phyloP scores from a whole-genome alignment of 768 basidiomycete genomes.

The Termitomyces sp. region DNA sequence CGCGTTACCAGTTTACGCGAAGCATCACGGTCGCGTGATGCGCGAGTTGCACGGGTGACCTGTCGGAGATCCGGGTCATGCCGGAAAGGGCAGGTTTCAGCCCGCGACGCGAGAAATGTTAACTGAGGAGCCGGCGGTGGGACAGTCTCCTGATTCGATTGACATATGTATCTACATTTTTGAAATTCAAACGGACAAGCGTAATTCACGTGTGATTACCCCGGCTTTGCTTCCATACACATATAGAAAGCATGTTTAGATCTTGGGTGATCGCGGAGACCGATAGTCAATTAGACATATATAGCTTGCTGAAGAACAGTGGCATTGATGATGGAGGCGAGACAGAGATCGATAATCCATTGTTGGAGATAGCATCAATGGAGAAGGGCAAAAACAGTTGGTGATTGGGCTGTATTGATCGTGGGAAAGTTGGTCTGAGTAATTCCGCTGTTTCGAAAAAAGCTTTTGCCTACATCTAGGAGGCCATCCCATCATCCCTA shows the following conservation, averaged over 20 bases:
- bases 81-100: background rate
- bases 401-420: slow-evolving; percentile 6
- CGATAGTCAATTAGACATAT: background rate
- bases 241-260: background rate
- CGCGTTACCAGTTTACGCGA: slow-evolving; percentile 6
- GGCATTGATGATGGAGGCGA: background rate
- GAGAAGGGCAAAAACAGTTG: slow-evolving; percentile 6
- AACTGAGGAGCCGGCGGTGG: too few species aligned
- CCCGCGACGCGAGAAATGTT: too few species aligned
- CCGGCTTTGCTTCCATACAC: too few species aligned
- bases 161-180: too few species aligned
- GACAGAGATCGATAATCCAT: slow-evolving; percentile 6
- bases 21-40: slow-evolving; percentile 14
- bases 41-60: background rate
- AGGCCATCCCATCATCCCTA: slow-evolving; percentile 9
- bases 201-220: background rate
- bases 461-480: background rate
- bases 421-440: slow-evolving; percentile 16
- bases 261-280: background rate
- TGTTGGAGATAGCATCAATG: slow-evolving; percentile 1
- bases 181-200: background rate
- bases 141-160: too few species aligned
- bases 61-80: background rate
- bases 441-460: slow-evolving; percentile 16
- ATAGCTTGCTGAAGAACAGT: background rate